phyloP scores from a whole-genome alignment of 306 rosid genomes.

The Cicer bijugum region DNA sequence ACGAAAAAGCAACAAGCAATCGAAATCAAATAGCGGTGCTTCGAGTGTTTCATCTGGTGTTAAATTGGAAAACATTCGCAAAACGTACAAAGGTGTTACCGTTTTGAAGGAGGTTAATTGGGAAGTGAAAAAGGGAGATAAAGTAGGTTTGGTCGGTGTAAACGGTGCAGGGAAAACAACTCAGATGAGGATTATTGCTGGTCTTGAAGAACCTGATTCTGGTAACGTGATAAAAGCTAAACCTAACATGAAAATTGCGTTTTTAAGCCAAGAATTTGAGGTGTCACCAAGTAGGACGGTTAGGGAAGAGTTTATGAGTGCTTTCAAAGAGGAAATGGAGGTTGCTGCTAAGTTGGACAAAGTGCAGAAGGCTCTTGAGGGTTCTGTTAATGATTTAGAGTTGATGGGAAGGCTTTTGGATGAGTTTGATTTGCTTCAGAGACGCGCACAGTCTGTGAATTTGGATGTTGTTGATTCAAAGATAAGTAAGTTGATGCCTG shows the following conservation, averaged over 20 bases:
- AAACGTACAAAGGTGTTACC: slow-evolving; percentile 78
- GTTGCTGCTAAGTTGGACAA: slow-evolving; percentile 72
- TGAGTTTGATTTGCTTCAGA: slow-evolving; percentile 91
- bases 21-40: slow-evolving; percentile 62
- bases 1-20: slow-evolving; percentile 51
- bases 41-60: slow-evolving; percentile 83
- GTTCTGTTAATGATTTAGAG: slow-evolving; percentile 74
- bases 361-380: slow-evolving; percentile 91
- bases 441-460: slow-evolving; percentile 69
- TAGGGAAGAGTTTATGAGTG: slow-evolving; percentile 87
- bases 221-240: slow-evolving; percentile 82
- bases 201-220: slow-evolving; percentile 82
- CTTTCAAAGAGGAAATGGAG: slow-evolving; percentile 95
- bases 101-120: slow-evolving; percentile 78
- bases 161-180: slow-evolving; percentile 97
- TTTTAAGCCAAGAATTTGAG: slow-evolving; percentile 93
- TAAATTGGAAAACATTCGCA: slow-evolving; percentile 72
- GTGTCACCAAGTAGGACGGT: slow-evolving; percentile 82
- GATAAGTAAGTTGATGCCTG: slow-evolving; percentile 85
- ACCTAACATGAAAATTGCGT: slow-evolving; percentile 79
- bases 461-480: slow-evolving; percentile 79
- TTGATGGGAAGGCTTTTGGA: slow-evolving; percentile 96
- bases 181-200: slow-evolving; percentile 89
- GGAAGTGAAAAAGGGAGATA: slow-evolving; percentile 94
- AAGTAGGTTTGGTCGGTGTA: slow-evolving; percentile 92